Percentiles rank a stretch among this genome's conserved stretches.
Conservation (phyloP, 2,329 filamentous ascomycete genomes). For the Exophiala lecanii-corni region DNA sequence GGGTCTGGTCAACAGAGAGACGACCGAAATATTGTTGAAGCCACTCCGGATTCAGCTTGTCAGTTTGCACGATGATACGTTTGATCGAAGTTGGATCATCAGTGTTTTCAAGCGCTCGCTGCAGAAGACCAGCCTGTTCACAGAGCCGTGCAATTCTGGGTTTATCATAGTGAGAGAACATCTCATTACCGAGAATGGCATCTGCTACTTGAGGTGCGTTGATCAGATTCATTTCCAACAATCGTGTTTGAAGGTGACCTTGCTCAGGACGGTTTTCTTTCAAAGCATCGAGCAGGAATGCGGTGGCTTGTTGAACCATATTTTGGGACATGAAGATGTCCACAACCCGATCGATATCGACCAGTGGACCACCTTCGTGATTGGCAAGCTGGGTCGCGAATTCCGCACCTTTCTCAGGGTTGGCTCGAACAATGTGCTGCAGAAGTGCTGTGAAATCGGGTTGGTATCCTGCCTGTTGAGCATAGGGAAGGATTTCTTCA, state of each 20-base stretch:
- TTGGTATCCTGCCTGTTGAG: constrained; percentile 76
- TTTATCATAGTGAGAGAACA: constrained; percentile 97
- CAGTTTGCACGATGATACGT: constrained; percentile 76
- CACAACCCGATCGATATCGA: constrained; percentile 90
- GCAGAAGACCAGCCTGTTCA: constrained; percentile 82
- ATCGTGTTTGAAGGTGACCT: constrained; percentile 83
- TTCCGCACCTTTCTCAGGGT: constrained; percentile 89
- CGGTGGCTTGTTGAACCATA: constrained; percentile 95
- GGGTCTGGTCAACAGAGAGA: constrained; percentile 87
- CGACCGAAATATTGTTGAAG: constrained; percentile 88
- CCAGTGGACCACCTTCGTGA: constrained; percentile 76
- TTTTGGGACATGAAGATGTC: constrained; percentile 98
- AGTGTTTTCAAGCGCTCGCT: constrained; percentile 89
- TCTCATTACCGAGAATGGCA: constrained; percentile 94
- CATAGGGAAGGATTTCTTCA: constrained; percentile 92
- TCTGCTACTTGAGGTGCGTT: constrained; percentile 97
- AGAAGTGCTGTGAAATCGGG: constrained; percentile 93
- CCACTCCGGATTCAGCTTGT: constrained; percentile 89
- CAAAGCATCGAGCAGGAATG: constrained; percentile 93
- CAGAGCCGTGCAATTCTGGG: constrained; percentile 82
- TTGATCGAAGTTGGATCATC: constrained; percentile 87
- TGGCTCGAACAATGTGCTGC: constrained; percentile 85
- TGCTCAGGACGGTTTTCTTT: constrained; percentile 95
- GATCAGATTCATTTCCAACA: constrained; percentile 96
- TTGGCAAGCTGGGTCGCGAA: constrained; percentile 92